Percentiles rank a stretch among this genome's conserved stretches.
Conservation (phyloP, 2,329 filamentous ascomycete genomes). For the Diaporthe australafricana region DNA sequence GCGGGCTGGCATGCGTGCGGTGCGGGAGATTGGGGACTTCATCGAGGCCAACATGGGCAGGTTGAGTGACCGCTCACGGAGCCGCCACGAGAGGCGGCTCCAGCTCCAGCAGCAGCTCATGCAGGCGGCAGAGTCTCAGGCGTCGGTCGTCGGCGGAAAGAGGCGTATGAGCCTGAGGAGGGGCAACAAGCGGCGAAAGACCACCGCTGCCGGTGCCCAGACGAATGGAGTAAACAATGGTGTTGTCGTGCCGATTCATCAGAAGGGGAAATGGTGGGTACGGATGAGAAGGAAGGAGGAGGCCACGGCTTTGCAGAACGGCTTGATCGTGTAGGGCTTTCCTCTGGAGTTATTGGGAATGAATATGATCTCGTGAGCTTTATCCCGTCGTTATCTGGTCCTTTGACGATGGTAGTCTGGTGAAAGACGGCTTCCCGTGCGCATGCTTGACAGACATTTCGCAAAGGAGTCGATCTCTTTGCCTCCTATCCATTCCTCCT, state of each 20-base stretch:
- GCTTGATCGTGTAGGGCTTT: background rate
- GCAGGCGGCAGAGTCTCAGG: conserved; percentile 30
- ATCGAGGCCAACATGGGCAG: conserved; percentile 32
- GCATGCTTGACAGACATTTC: too few species aligned
- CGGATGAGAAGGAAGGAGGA: conserved; percentile 6
- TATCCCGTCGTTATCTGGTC: background rate
- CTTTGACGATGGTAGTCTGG: too few species aligned
- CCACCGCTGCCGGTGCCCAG: background rate
- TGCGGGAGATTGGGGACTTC: conserved; percentile 32
- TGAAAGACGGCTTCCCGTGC: too few species aligned
- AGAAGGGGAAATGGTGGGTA: conserved; percentile 14
- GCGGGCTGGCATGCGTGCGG: conserved; percentile 47
- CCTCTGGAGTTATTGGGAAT: too few species aligned
- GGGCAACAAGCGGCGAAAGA: conserved; percentile 7
- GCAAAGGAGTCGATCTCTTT: too few species aligned
- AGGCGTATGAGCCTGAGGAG: conserved; percentile 21
- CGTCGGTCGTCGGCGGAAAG: background rate
- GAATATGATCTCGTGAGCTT: background rate
- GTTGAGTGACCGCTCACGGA: conserved; percentile 23
- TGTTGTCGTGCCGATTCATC: background rate
- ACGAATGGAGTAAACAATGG: background rate
- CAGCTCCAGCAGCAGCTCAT: conserved; percentile 36
- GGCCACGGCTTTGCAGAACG: background rate
- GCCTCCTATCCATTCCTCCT: too few species aligned
- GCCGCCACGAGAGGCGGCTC: conserved; percentile 32